These are phyloP conservation scores for Leishmania arabica DNA, from an alignment of 208 protist species.

Conservation along the genomic window DNA sequence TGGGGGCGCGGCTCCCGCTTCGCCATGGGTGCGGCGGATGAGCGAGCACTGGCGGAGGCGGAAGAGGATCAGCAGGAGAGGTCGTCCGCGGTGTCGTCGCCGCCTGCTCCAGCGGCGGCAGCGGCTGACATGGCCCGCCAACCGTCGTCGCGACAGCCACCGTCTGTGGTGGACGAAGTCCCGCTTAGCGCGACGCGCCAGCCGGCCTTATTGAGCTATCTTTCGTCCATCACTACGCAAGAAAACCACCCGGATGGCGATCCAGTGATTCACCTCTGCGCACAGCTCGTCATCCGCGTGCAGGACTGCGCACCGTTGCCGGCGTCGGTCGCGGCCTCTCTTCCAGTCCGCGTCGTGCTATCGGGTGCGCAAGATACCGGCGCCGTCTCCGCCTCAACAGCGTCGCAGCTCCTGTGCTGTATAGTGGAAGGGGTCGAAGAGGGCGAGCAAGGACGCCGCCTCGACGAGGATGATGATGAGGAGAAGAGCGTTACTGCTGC, in stretches of 20 bases:
- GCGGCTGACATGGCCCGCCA: conserved; percentile 5
- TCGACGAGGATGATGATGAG: not conserved
- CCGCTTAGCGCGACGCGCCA: conserved; percentile 33
- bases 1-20: conserved; percentile 27
- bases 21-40: not conserved
- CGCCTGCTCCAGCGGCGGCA: not conserved
- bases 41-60: not conserved
- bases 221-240: not conserved
- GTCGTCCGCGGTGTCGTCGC: not conserved
- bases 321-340: too few species aligned
- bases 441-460: not conserved
- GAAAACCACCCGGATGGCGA: not conserved
- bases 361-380: not conserved
- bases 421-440: conserved; percentile 4
- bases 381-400: not conserved
- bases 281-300: not conserved
- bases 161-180: conserved; percentile 27
- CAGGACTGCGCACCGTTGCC: conserved; percentile 2
- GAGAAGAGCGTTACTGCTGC: not conserved
- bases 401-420: conserved; percentile 19
- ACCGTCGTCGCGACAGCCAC: conserved; percentile 16
- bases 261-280: conserved; percentile 1
- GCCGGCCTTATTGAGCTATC: conserved; percentile 12
- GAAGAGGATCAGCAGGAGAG: conserved; percentile 14
- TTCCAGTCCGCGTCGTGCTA: not conserved